A percentile compares a stretch with the other conserved stretches of the same genome.
These are phyloP conservation scores for Mallotus repandus DNA, from an alignment of 441 rosid species.

Conservation along the genomic window DNA sequence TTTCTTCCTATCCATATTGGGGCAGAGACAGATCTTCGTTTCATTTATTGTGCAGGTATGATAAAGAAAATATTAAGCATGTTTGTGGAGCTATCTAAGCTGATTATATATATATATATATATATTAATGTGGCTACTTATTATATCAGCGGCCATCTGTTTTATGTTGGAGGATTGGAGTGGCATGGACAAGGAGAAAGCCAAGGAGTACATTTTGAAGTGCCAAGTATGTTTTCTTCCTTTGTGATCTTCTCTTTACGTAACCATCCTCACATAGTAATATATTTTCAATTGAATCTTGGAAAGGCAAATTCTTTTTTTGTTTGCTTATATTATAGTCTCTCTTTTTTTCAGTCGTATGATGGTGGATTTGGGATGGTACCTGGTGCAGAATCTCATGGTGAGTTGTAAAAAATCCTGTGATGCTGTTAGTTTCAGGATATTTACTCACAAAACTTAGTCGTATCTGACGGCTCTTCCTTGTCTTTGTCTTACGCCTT, in stretches of 20 bases:
- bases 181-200: slow-evolving; percentile 82
- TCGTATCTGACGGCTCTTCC: not conserved
- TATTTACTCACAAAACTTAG: not conserved
- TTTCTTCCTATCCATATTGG: slow-evolving; percentile 86
- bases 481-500: not conserved
- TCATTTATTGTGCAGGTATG: slow-evolving; percentile 95
- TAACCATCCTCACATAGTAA: slow-evolving; percentile 5
- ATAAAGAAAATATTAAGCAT: slow-evolving; percentile 21
- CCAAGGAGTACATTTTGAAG: slow-evolving; percentile 67
- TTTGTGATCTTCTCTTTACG: not conserved
- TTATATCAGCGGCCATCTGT: slow-evolving; percentile 77
- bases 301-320: not conserved
- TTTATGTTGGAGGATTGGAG: slow-evolving; percentile 78
- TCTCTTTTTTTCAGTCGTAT: slow-evolving; percentile 64
- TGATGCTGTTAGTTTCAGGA: not conserved
- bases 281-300: slow-evolving; percentile 8
- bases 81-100: slow-evolving; percentile 15
- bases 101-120: slow-evolving; percentile 24
- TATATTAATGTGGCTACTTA: slow-evolving; percentile 30
- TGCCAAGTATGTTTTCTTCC: slow-evolving; percentile 58
- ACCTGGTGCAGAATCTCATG: slow-evolving; percentile 96
- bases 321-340: slow-evolving; percentile 9
- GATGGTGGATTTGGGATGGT: slow-evolving; percentile 95
- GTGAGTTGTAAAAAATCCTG: slow-evolving; percentile 46
- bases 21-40: slow-evolving; percentile 90